phyloP scores from a whole-genome alignment of 169 alveolate species.

The Babesia divergens region DNA sequence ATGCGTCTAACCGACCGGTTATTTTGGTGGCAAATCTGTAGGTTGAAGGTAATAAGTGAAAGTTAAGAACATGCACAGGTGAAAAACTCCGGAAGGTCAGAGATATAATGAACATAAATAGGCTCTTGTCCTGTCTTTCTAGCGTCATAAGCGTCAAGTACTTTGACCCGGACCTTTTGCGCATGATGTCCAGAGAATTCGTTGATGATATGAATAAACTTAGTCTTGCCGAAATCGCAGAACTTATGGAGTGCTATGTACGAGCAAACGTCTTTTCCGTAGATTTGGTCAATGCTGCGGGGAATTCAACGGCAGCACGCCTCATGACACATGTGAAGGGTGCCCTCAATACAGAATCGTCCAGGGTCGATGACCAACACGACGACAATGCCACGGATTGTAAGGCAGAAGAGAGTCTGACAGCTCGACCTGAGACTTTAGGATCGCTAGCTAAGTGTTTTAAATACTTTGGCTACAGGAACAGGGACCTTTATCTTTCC shows the following conservation, averaged over 20 bases:
- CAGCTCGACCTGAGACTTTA: constrained; percentile 1
- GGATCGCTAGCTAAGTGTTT: constrained; percentile 20
- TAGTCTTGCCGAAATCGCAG: constrained; percentile 13
- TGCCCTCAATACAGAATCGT: background rate
- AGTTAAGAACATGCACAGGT: constrained; percentile 5
- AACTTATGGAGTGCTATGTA: constrained; percentile 47
- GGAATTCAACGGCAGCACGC: background rate
- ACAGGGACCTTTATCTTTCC: constrained; percentile 24
- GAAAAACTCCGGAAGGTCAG: constrained; percentile 60
- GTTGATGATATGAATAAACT: constrained; percentile 47
- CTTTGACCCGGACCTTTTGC: constrained; percentile 45
- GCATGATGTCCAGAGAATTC: constrained; percentile 53
- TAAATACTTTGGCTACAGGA: constrained; percentile 16
- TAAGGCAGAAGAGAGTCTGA: background rate
- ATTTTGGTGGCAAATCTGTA: constrained; percentile 65
- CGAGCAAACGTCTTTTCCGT: constrained; percentile 38
- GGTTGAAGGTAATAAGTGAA: background rate
- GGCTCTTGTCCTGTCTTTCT: constrained; percentile 31
- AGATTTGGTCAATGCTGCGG: constrained; percentile 50
- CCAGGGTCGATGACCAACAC: background rate
- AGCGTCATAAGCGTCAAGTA: constrained; percentile 38
- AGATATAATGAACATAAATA: constrained; percentile 40
- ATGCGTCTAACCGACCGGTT: constrained; percentile 14
- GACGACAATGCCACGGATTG: background rate
- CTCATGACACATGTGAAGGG: constrained; percentile 8